Evolutionary conservation across 2,329 filamentous ascomycete genomes (phyloP).

Genomic region (Ascosphaera aggregata): DNA sequence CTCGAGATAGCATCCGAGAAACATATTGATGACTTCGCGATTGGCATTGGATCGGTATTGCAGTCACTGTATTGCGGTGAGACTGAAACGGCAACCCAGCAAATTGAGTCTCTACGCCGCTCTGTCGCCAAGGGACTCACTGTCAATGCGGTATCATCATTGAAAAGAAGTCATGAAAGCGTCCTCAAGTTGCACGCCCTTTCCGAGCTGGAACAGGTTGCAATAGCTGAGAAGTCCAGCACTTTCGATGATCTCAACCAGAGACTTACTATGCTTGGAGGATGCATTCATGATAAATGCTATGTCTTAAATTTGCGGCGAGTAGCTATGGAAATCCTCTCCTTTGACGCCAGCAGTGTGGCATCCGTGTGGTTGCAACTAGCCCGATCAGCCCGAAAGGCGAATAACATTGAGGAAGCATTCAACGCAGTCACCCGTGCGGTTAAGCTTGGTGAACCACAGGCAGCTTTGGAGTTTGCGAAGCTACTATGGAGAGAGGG

Average conservation of each 20-base stretch:
- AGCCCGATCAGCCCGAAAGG: conserved; percentile 66
- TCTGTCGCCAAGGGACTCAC: conserved; percentile 53
- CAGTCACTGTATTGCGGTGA: conserved; percentile 33
- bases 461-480: conserved; percentile 84
- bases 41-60: conserved; percentile 49
- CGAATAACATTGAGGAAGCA: conserved; percentile 60
- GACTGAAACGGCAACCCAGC: conserved; percentile 27
- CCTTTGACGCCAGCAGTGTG: conserved; percentile 48
- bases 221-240: conserved; percentile 11
- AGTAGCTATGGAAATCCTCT: conserved; percentile 57
- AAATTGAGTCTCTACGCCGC: conserved; percentile 42
- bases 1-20: conserved; percentile 18
- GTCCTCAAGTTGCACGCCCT: conserved; percentile 71
- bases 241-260: conserved; percentile 37
- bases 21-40: conserved; percentile 47
- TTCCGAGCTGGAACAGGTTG: conserved; percentile 52
- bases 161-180: conserved; percentile 66
- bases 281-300: conserved; percentile 80
- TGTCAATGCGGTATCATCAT: conserved; percentile 49
- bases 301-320: conserved; percentile 70
- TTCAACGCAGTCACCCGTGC: conserved; percentile 89
- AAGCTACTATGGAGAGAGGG: conserved; percentile 83
- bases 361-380: conserved; percentile 70
- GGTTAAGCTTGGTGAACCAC: conserved; percentile 58
- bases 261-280: conserved; percentile 71